Percentiles rank a stretch among this genome's conserved stretches.
These are phyloP conservation scores for Proliferodiscus dingleyae DNA, from an alignment of 2,329 filamentous ascomycete species.

Conservation along the genomic window DNA sequence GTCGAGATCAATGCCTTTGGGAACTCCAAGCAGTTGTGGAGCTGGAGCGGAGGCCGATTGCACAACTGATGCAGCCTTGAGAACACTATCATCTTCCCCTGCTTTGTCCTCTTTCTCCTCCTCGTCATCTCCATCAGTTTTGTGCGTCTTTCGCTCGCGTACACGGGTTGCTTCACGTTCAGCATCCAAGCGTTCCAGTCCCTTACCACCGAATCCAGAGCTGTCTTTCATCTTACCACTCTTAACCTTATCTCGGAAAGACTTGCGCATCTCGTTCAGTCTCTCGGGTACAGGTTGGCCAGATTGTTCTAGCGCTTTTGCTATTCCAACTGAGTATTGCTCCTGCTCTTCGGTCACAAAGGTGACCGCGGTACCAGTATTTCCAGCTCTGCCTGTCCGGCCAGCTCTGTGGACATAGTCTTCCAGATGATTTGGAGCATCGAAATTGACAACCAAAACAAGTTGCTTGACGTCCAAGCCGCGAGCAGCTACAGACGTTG, in stretches of 20 bases:
- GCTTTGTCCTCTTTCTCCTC: slow-evolving; percentile 68
- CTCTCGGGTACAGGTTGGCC: slow-evolving; percentile 74
- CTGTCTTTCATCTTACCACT: slow-evolving; percentile 84
- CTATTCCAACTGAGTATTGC: slow-evolving; percentile 83
- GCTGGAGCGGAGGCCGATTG: slow-evolving; percentile 45
- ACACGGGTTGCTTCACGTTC: slow-evolving; percentile 83
- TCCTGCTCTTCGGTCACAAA: slow-evolving; percentile 91
- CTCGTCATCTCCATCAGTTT: slow-evolving; percentile 79
- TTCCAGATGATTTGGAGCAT: slow-evolving; percentile 89
- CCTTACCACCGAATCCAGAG: slow-evolving; percentile 91
- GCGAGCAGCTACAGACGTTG: slow-evolving; percentile 91
- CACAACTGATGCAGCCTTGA: slow-evolving; percentile 62
- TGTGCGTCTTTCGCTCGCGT: slow-evolving; percentile 83
- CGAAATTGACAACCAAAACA: slow-evolving; percentile 93
- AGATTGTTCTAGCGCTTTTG: slow-evolving; percentile 80
- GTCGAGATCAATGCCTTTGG: slow-evolving; percentile 56
- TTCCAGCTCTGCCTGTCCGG: slow-evolving; percentile 88
- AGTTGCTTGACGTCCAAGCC: slow-evolving; percentile 94
- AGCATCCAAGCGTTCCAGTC: slow-evolving; percentile 84
- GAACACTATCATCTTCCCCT: slow-evolving; percentile 65
- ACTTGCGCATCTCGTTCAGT: slow-evolving; percentile 59
- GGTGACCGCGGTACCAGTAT: slow-evolving; percentile 90
- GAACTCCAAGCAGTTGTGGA: slow-evolving; percentile 39
- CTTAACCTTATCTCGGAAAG: slow-evolving; percentile 87
- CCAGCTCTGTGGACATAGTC: slow-evolving; percentile 95